Conservation (phyloP, 148 eudicot genomes). For the Chenopodium quinoa region DNA sequence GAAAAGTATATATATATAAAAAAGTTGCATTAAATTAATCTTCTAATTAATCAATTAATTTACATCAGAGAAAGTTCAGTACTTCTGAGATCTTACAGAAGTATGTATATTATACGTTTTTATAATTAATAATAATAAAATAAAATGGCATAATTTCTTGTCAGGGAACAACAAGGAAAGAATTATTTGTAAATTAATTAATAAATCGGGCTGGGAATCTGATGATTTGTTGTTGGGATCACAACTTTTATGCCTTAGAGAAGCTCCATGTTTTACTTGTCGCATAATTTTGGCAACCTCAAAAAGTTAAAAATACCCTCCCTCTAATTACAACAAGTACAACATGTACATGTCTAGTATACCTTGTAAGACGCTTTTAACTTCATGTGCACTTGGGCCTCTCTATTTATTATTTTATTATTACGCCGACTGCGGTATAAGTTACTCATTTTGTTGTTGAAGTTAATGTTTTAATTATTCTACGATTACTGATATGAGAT, state of each 20-base stretch:
- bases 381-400: not conserved
- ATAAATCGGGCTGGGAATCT: constrained; percentile 25
- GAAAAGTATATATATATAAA: not conserved
- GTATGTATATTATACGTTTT: constrained; percentile 15
- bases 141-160: constrained; percentile 15
- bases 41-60: not conserved
- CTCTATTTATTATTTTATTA: not conserved
- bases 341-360: not conserved
- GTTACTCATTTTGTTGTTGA: too few relatives aligned
- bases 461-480: too few relatives aligned
- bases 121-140: too few relatives aligned
- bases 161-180: constrained; percentile 28
- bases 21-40: too few relatives aligned
- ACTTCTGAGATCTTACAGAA: constrained; percentile 24
- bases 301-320: not conserved
- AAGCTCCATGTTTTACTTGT: constrained; percentile 28
- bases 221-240: constrained; percentile 32
- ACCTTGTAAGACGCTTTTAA: not conserved
- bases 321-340: not conserved
- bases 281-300: constrained; percentile 24
- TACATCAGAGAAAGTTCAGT: constrained; percentile 14
- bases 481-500: too few relatives aligned
- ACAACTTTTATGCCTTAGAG: constrained; percentile 27
- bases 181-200: constrained; percentile 15
- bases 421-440: too few relatives aligned